phyloP scores from a whole-genome alignment of 495 filamentous ascomycete species.

The Penicillium verhagenii region DNA sequence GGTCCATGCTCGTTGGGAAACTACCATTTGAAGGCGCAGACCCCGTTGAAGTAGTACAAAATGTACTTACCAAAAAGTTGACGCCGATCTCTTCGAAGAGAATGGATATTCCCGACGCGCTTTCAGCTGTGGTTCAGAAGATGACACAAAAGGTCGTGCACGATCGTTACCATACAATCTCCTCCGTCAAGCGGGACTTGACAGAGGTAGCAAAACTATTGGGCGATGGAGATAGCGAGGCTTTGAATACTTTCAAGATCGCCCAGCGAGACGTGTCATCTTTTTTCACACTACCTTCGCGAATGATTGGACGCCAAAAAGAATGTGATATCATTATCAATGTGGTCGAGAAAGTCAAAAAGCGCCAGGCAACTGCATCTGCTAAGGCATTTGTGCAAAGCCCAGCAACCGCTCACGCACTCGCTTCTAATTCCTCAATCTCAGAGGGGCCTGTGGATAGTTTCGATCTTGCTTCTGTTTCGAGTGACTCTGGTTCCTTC shows the following conservation, averaged over 20 bases:
- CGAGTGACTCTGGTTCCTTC: slow-evolving; percentile 55
- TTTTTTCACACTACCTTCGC: slow-evolving; percentile 76
- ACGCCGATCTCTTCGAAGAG: slow-evolving; percentile 70
- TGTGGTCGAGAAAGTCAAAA: slow-evolving; percentile 69
- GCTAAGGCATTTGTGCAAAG: slow-evolving; percentile 39
- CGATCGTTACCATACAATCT: slow-evolving; percentile 81
- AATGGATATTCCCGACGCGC: slow-evolving; percentile 74
- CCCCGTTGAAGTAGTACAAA: slow-evolving; percentile 84
- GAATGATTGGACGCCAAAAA: slow-evolving; percentile 74
- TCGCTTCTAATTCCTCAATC: slow-evolving; percentile 57
- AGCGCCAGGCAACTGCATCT: slow-evolving; percentile 55
- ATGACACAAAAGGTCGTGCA: slow-evolving; percentile 84
- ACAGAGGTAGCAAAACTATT: slow-evolving; percentile 66
- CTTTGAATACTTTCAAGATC: slow-evolving; percentile 66
- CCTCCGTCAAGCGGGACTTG: slow-evolving; percentile 77
- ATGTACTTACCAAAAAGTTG: slow-evolving; percentile 73
- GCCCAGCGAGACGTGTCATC: slow-evolving; percentile 78
- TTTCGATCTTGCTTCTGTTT: slow-evolving; percentile 46
- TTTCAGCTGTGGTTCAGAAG: slow-evolving; percentile 79
- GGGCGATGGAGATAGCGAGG: slow-evolving; percentile 67
- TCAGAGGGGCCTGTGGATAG: slow-evolving; percentile 57
- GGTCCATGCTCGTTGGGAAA: slow-evolving; percentile 76
- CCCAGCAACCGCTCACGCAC: slow-evolving; percentile 39
- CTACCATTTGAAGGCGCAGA: slow-evolving; percentile 73
- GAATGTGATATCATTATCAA: slow-evolving; percentile 68